These are phyloP conservation scores for Hypoxylon sp. DNA, from an alignment of 2,329 filamentous ascomycete species.

Conservation along the genomic window DNA sequence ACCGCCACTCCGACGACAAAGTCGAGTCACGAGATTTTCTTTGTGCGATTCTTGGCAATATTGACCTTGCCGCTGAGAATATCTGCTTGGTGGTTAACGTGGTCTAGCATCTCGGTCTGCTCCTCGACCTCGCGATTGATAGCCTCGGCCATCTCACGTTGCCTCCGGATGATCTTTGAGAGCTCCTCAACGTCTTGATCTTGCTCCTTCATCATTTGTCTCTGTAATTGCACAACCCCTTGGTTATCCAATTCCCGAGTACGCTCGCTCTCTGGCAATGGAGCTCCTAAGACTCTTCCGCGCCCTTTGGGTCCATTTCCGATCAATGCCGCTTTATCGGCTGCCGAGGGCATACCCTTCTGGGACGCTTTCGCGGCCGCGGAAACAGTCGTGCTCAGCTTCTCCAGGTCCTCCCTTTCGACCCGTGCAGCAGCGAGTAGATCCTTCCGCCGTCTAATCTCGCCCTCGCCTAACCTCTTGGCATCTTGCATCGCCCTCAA, in stretches of 20 bases:
- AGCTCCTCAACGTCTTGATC: constrained; percentile 80
- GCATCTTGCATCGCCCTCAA: constrained; percentile 70
- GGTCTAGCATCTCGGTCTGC: constrained; percentile 78
- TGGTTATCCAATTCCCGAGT: constrained; percentile 83
- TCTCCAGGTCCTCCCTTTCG: constrained; percentile 82
- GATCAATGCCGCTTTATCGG: constrained; percentile 67
- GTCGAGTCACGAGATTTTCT: constrained; percentile 68
- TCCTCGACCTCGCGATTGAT: constrained; percentile 81
- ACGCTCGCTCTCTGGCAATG: constrained; percentile 80
- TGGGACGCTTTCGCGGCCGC: constrained; percentile 60
- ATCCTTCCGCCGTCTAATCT: constrained; percentile 79
- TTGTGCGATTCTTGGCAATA: constrained; percentile 80
- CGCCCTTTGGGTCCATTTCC: constrained; percentile 58
- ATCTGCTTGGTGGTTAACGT: constrained; percentile 76
- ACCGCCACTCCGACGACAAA: constrained; percentile 31
- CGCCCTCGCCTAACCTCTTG: constrained; percentile 77
- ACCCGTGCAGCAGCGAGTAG: constrained; percentile 77
- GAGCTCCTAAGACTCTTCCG: constrained; percentile 79
- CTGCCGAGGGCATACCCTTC: constrained; percentile 63
- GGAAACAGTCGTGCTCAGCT: constrained; percentile 71
- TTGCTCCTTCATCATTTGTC: constrained; percentile 80
- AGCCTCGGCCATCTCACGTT: constrained; percentile 82
- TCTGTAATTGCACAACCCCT: constrained; percentile 80
- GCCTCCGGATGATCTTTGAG: constrained; percentile 76
- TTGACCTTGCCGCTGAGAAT: constrained; percentile 77